Percentiles rank a stretch among this genome's conserved stretches.
Conservation (phyloP, 2,329 filamentous ascomycete genomes). For the Pyrenophora tritici-repentis region DNA sequence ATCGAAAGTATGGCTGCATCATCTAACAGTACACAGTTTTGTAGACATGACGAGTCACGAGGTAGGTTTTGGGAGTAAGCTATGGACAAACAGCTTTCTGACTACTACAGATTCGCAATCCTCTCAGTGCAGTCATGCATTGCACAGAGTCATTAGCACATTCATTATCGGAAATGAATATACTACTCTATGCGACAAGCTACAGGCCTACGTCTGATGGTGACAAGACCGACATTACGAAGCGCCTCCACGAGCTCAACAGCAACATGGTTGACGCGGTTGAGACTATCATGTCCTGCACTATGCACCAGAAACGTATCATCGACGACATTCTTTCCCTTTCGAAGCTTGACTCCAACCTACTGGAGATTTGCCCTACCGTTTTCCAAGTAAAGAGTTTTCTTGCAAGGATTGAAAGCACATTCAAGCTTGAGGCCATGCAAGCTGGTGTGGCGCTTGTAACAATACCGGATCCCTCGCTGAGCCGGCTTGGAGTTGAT, state of each 20-base stretch:
- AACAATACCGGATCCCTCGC: slow-evolving; percentile 13
- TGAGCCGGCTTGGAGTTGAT: slow-evolving; percentile 14
- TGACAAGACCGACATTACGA: background rate
- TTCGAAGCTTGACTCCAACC: slow-evolving; percentile 23
- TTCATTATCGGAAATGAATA: slow-evolving; percentile 2
- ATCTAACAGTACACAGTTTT: background rate
- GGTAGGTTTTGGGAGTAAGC: background rate
- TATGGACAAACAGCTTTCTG: background rate
- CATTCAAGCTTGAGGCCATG: slow-evolving; percentile 25
- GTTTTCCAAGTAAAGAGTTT: slow-evolving; percentile 17
- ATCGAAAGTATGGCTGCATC: background rate
- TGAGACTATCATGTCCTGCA: slow-evolving; percentile 31
- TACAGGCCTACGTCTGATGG: background rate
- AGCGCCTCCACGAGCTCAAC: background rate
- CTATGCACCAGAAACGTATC: slow-evolving; percentile 36
- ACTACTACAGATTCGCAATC: background rate
- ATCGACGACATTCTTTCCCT: slow-evolving; percentile 27
- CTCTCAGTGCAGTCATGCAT: slow-evolving; percentile 4
- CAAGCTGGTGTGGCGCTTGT: slow-evolving; percentile 16
- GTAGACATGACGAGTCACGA: slow-evolving; percentile 6
- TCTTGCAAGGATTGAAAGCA: slow-evolving; percentile 21
- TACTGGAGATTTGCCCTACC: slow-evolving; percentile 25
- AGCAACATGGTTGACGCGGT: slow-evolving; percentile 19
- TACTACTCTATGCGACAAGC: background rate
- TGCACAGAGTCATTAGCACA: slow-evolving; percentile 3